Evolutionary conservation across 2,329 filamentous ascomycete species (phyloP).

Genomic region (Xylariaceae sp.): DNA sequence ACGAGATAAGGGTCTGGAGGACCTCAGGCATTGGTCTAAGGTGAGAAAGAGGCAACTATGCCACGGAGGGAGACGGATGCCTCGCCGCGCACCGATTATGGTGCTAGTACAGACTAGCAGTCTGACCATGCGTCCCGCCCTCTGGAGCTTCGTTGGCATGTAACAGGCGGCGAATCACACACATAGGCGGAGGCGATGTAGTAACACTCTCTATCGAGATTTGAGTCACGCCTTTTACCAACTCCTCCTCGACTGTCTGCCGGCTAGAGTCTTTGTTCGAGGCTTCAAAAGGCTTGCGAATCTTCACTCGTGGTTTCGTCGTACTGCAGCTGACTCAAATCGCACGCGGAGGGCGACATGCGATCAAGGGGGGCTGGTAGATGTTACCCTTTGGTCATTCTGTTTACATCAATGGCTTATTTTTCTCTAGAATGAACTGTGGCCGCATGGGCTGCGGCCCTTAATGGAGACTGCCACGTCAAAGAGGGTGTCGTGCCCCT

Average conservation of each 20-base stretch:
- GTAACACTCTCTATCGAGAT: slow-evolving; percentile 12
- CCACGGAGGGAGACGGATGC: not conserved
- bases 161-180: slow-evolving; percentile 10
- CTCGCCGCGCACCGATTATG: slow-evolving; percentile 1
- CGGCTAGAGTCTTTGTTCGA: slow-evolving; percentile 10
- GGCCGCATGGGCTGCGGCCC: slow-evolving; percentile 26
- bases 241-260: not conserved
- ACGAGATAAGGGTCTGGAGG: slow-evolving; percentile 1
- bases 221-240: slow-evolving; percentile 15
- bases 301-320: slow-evolving; percentile 22
- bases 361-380: slow-evolving; percentile 22
- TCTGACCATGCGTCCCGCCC: slow-evolving; percentile 15
- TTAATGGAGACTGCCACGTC: slow-evolving; percentile 32
- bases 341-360: slow-evolving; percentile 25
- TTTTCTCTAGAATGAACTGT: slow-evolving; percentile 27
- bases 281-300: slow-evolving; percentile 15
- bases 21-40: not conserved
- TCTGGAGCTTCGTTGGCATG: slow-evolving; percentile 16
- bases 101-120: slow-evolving; percentile 4
- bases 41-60: slow-evolving; percentile 7
- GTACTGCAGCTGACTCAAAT: slow-evolving; percentile 27
- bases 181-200: slow-evolving; percentile 11
- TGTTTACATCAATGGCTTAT: slow-evolving; percentile 24
- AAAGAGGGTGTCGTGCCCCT: slow-evolving; percentile 28
- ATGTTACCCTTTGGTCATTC: slow-evolving; percentile 26